Base-by-base conservation (phyloP, 352 stramenopile genomes). In the Thalassiosira hispida region DNA sequence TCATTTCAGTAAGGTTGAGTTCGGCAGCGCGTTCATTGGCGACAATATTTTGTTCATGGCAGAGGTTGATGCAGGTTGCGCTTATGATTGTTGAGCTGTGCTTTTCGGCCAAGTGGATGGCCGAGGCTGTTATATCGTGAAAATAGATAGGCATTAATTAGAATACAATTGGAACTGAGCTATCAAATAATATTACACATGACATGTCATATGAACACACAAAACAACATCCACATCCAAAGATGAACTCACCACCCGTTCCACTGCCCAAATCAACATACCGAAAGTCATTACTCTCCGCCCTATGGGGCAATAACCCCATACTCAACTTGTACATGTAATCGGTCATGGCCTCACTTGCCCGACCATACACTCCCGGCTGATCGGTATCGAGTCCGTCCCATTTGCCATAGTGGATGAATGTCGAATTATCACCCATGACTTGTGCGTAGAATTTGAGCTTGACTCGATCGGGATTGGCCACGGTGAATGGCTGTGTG, bases 381-480 rank as follows among this genome's bases (percentile, higher is more conserved):
- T 67, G 29, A 68, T 77, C 62, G 9, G 16, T 18, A 75, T 63
- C 49, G 49, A 63, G 44, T 31, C 75, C 51, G 63, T 87, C 69
- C 76, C 79, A 73, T 78, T 78, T 69, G 44, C 57, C 64, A 64
- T 82, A 85, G 42, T 85, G 77, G 55, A 85, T 85, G 27, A 80
- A 76, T 8, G 61, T 65, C 0, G 57, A 63, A 60, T 67, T 77
- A 57, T 85, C 77, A 8, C 69, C 64, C 46, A 85, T 27, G 8
- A 85, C 69, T 22, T 73, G 20, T 5, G 63, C 46, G 62, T 85
- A 85, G 52, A 85, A 81, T 49, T 85, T 81, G 14, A 85, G 63
- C 33, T 80, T 79, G 49, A 84, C 74, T 6, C 68, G 38, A 66
- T 76, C 70, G n/a, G 70, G 70, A 61, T 77, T 82, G 23, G 64